Base-by-base conservation (phyloP, 2,329 filamentous ascomycete genomes). In the Colletotrichum incanum region DNA sequence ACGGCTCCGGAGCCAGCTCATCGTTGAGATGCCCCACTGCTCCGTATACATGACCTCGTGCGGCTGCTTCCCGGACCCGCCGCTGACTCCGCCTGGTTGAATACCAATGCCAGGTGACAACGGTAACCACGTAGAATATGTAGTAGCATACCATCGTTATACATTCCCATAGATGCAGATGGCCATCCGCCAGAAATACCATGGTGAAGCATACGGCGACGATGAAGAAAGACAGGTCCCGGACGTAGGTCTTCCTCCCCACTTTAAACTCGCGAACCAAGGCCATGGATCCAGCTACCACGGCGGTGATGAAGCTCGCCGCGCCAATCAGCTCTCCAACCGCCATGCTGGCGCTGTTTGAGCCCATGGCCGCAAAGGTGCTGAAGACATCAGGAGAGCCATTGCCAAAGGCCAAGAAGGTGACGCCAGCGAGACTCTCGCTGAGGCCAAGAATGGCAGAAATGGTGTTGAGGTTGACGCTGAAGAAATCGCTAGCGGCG, bases 301-400 rank as follows among this genome's bases (percentile, higher is more conserved):
- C 96, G 1, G 95, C 93, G 1, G 95, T 97, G 81, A 99, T 99
- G 84, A 99, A 99, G 74, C 94, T 92, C 43, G 96, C 96, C 14
- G 96, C 96, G 43, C 96, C 96, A 65, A 99, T 94, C 62, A 99
- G 87, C 84, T 99, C 96, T 56, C 96, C 96, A 50, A 99, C 91
- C 1, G 96, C 96, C 87, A 99, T 90, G 84, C 95, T 97, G n/a
- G 96, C 96, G 80, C 95, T 98, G 79, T 98, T 94, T 31, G 95
- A 98, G 78, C 92, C 92, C 94, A 99, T 98, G 76, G 96, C 97
- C 20, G 96, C 96, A 83, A 99, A 98, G 2, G 96, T 99, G 75
- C 95, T 98, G 82, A 99, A 99, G 56, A 99, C 95, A 82, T 99
- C 96, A 2, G 96, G 96, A 73, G 96, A 98, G 64, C 96, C 96